Evolutionary conservation across 352 stramenopile species (phyloP), one percentile per base, ranked within the genome.

Genomic region (Phytophthora sp.): DNA sequence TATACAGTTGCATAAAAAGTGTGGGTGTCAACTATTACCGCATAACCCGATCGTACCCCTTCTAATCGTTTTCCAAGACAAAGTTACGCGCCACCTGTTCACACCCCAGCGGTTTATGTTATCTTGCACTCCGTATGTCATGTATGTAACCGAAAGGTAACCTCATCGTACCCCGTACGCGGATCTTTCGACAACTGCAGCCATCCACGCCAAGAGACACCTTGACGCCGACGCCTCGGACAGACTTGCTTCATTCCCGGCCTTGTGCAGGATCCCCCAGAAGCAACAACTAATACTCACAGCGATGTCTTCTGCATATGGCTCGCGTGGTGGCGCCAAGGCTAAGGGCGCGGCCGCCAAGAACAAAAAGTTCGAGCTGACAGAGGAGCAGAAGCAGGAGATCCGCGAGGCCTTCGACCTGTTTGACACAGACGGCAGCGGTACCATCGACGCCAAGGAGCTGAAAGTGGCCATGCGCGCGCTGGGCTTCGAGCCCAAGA

Each of bases 401-500:
- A 97, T 98, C 71, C 80, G 93, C 50, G 94, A 98, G 71, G 92
- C 93, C 20, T 99, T 99, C 77, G 93, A 98, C 78, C 81, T 99
- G 21, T 99, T 99, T 66, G 97, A 99, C 76, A 98, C 90, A n/a
- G 93, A 99, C 64, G 96, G 94, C 9, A 96, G 77, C 24, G 96
- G 93, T 29, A 98, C 86, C 21, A 98, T 99, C 74, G 94, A 98
- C 64, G 90, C 92, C 47, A 98, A 98, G 66, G 95, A 98, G 77
- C 85, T 98, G 24, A 98, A 98, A 71, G 91, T 96, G 29, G 95
- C 93, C 13, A 99, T 99, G 95, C 89, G 97, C 58, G 96, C 91
- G 26, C 82, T 99, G 29, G 97, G 97, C 31, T 98, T 99, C 61
- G 94, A 99, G 71, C 87, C 95, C 12, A 98, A 99, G 84, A 99